Conservation (phyloP, 2,329 filamentous ascomycete species). For the Cordyceps tenuipes region DNA sequence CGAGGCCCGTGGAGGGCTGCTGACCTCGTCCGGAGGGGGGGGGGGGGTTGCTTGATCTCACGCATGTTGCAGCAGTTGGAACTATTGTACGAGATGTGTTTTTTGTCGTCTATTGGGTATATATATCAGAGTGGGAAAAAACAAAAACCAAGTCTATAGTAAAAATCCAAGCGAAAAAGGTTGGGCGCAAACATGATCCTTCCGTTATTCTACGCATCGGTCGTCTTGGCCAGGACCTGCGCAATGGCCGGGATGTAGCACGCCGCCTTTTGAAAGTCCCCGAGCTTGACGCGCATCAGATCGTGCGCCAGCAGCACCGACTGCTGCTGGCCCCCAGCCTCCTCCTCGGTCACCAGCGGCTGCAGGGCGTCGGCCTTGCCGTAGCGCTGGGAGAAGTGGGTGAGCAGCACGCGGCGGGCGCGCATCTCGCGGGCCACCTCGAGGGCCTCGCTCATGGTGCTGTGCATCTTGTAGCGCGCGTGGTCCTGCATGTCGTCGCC, state of each 20-base stretch:
- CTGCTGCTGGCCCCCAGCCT: neutral
- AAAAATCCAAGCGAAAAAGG: neutral
- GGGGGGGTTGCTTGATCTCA: too few species aligned
- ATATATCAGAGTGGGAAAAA: constrained; percentile 6
- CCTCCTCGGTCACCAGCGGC: constrained; percentile 20
- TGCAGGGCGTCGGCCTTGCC: constrained; percentile 47
- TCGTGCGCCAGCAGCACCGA: constrained; percentile 65
- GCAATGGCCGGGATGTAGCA: constrained; percentile 51
- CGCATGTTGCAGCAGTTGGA: too few species aligned
- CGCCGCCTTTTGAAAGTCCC: constrained; percentile 60
- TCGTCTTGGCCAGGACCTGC: constrained; percentile 39
- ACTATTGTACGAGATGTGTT: too few species aligned
- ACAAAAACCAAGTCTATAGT: neutral
- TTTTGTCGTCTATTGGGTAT: constrained; percentile 5
- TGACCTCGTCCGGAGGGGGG: neutral
- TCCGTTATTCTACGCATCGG: neutral
- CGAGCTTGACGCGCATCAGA: constrained; percentile 64
- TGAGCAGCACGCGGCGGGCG: constrained; percentile 73
- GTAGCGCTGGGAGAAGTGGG: constrained; percentile 93
- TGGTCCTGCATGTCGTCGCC: constrained; percentile 74
- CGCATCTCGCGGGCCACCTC: constrained; percentile 68
- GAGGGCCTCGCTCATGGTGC: constrained; percentile 79
- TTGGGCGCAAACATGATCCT: neutral
- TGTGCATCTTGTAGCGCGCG: constrained; percentile 82
- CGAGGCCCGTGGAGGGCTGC: neutral